Percentiles rank a stretch among this genome's conserved stretches.
phyloP scores from a whole-genome alignment of 2,329 filamentous ascomycete genomes.

The Fusarium clavum region DNA sequence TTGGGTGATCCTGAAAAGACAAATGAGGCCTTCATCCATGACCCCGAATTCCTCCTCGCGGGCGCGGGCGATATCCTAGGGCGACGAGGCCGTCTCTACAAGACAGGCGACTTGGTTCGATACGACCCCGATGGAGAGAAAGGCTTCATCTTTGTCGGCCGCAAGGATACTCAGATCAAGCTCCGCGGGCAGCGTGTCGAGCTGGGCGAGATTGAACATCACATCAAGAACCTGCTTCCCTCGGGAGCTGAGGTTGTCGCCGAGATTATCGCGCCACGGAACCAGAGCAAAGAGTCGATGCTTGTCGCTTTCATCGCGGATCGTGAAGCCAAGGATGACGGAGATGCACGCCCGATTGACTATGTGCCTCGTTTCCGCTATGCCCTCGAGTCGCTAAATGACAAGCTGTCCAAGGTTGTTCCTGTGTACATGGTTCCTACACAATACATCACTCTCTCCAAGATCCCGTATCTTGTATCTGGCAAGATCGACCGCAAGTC shows the following conservation, averaged over 20 bases:
- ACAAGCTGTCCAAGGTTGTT: constrained; percentile 38
- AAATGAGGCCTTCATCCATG: constrained; percentile 65
- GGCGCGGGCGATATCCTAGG: constrained; percentile 53
- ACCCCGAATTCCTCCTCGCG: constrained; percentile 63
- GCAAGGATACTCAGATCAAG: constrained; percentile 77
- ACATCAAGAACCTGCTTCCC: constrained; percentile 57
- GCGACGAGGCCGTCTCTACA: constrained; percentile 62
- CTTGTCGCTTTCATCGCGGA: constrained; percentile 43
- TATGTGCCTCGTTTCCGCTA: constrained; percentile 38
- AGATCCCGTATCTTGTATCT: constrained; percentile 43
- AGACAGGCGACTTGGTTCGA: constrained; percentile 69
- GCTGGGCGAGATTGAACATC: constrained; percentile 65
- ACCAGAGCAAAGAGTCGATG: constrained; percentile 49
- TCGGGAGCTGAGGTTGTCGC: constrained; percentile 57
- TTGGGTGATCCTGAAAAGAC: constrained; percentile 69
- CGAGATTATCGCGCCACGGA: constrained; percentile 59
- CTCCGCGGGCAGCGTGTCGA: constrained; percentile 74
- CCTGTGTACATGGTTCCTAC: constrained; percentile 44
- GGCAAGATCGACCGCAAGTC: constrained; percentile 45
- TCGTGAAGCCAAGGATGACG: constrained; percentile 29
- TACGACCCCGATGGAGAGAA: constrained; percentile 66
- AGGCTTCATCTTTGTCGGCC: constrained; percentile 67
- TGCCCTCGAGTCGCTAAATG: constrained; percentile 29
- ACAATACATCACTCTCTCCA: constrained; percentile 38
- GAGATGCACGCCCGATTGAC: constrained; percentile 36